Conservation (phyloP, 2,329 filamentous ascomycete species). For the Penicillium sumatraense region DNA sequence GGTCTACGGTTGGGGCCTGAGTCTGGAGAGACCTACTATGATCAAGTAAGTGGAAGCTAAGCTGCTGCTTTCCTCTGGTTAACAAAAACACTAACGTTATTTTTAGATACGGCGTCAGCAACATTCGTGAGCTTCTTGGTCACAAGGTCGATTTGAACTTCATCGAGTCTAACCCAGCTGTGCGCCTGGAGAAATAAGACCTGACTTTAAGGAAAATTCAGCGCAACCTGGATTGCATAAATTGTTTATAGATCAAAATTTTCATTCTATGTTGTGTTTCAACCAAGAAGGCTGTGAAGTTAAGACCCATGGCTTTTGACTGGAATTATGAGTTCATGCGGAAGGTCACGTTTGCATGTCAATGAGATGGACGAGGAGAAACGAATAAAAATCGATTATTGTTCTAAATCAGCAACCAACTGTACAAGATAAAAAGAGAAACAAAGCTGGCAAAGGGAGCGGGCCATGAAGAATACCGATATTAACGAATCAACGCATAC, state of each 20-base stretch:
- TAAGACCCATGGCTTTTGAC: slow-evolving; percentile 6
- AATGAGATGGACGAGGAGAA: slow-evolving; percentile 22
- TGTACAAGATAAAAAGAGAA: background rate
- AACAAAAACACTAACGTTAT: slow-evolving; percentile 5
- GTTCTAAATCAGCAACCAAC: background rate
- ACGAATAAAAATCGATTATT: slow-evolving; percentile 22
- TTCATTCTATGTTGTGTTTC: slow-evolving; percentile 23
- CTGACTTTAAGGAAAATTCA: background rate
- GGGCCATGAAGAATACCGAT: no score
- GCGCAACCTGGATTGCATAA: slow-evolving; percentile 7
- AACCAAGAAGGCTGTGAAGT: slow-evolving; percentile 8
- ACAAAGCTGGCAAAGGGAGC: background rate
- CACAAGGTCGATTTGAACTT: slow-evolving; percentile 96
- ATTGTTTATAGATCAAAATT: slow-evolving; percentile 23
- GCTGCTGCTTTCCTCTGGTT: background rate
- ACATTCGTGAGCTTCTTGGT: slow-evolving; percentile 89
- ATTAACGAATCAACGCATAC: no score
- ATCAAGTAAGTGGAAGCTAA: slow-evolving; percentile 71
- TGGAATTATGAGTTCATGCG: slow-evolving; percentile 29
- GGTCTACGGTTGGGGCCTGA: slow-evolving; percentile 93
- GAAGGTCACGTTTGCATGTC: slow-evolving; percentile 27
- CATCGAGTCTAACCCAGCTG: slow-evolving; percentile 88
- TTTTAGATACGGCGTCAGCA: slow-evolving; percentile 70
- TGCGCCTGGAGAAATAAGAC: slow-evolving; percentile 73
- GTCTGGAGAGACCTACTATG: slow-evolving; percentile 94